Conservation (phyloP, 192 early-diverging fungal genomes). For the Entomortierella beljakovae region DNA sequence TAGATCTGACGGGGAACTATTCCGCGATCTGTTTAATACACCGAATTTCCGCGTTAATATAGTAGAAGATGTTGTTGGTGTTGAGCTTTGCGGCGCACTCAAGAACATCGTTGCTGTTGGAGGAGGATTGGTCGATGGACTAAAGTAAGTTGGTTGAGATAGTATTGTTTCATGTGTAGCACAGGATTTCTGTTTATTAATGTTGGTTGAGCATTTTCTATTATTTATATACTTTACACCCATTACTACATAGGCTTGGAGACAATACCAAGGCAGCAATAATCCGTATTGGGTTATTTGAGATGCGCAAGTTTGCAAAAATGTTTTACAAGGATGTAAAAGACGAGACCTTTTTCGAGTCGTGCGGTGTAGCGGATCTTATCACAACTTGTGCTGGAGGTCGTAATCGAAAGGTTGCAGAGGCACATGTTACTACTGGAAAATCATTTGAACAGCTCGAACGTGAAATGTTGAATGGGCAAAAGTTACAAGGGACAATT, state of each 20-base stretch:
- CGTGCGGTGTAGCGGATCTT: slow-evolving; percentile 95
- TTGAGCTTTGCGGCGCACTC: slow-evolving; percentile 96
- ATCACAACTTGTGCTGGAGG: slow-evolving; percentile 98
- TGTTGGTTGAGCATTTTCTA: not conserved
- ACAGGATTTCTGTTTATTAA: not conserved
- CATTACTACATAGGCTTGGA: slow-evolving; percentile 61
- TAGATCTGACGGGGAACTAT: slow-evolving; percentile 79
- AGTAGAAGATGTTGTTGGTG: slow-evolving; percentile 88
- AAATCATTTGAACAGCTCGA: slow-evolving; percentile 94
- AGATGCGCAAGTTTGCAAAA: slow-evolving; percentile 94
- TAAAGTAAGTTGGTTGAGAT: slow-evolving; percentile 62
- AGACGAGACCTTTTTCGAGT: slow-evolving; percentile 96
- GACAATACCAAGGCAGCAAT: slow-evolving; percentile 99
- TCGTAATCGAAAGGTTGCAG: slow-evolving; percentile 92
- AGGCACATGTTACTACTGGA: slow-evolving; percentile 89
- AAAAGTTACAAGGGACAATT: slow-evolving; percentile 96
- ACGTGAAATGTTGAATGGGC: slow-evolving; percentile 92
- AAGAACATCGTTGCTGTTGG: slow-evolving; percentile 99
- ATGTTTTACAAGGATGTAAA: slow-evolving; percentile 83
- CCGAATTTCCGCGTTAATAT: slow-evolving; percentile 89
- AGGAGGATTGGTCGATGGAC: slow-evolving; percentile 94
- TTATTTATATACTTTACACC: not conserved
- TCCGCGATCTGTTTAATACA: slow-evolving; percentile 86
- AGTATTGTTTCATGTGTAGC: too few relatives aligned
- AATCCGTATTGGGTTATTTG: slow-evolving; percentile 93